These are phyloP conservation scores for Eutypella sp. DNA, from an alignment of 2,329 filamentous ascomycete genomes.

Conservation along the genomic window DNA sequence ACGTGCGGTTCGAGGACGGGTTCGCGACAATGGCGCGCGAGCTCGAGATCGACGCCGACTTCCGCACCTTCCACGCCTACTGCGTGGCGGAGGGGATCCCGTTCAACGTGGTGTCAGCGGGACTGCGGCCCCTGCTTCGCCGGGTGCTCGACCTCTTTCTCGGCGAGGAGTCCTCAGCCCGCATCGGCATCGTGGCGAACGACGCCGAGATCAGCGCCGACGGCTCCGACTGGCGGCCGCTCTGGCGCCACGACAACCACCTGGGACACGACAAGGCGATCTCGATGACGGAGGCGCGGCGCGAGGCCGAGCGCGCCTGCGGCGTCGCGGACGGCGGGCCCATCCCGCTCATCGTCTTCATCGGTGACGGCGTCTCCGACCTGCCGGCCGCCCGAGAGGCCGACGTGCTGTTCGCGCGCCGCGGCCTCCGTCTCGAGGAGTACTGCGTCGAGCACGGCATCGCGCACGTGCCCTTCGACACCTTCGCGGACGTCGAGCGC, in stretches of 20 bases:
- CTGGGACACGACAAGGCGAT: constrained; percentile 64
- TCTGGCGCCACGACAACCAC: constrained; percentile 62
- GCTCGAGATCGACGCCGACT: constrained; percentile 60
- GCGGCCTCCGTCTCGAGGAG: constrained; percentile 60
- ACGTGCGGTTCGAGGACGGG: constrained; percentile 62
- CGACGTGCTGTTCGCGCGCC: constrained; percentile 62
- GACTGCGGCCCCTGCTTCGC: constrained; percentile 58
- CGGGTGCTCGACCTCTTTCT: constrained; percentile 60
- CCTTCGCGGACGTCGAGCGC: constrained; percentile 59
- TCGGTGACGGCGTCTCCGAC: constrained; percentile 65
- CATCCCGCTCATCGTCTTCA: constrained; percentile 63
- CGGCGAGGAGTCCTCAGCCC: constrained; percentile 52
- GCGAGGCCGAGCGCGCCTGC: constrained; percentile 45
- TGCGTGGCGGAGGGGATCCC: constrained; percentile 58
- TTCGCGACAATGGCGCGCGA: constrained; percentile 59
- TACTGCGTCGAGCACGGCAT: constrained; percentile 61
- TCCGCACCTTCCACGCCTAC: constrained; percentile 59
- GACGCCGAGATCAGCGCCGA: constrained; percentile 56
- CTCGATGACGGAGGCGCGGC: constrained; percentile 58
- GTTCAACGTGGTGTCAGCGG: constrained; percentile 66
- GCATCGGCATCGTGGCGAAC: constrained; percentile 65
- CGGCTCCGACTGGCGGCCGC: constrained; percentile 57
- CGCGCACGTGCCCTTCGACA: constrained; percentile 57
- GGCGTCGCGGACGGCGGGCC: constrained; percentile 57
- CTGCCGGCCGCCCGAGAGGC: constrained; percentile 61